phyloP scores from a whole-genome alignment of 208 protist species.

The Trypanosoma theileri region DNA sequence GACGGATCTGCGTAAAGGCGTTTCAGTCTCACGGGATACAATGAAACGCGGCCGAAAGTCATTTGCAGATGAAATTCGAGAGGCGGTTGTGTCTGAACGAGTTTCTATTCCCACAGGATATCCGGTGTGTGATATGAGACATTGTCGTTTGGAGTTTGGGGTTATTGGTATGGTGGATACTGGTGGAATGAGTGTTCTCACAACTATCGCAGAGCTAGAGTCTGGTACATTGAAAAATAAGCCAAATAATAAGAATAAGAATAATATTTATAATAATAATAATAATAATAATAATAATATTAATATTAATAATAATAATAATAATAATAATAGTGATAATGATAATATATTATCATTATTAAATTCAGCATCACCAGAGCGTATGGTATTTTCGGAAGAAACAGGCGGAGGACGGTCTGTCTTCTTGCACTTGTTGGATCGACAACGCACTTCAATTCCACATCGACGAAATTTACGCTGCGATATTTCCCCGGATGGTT shows the following conservation, averaged over 20 bases:
- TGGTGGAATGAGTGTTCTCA: constrained; percentile 31
- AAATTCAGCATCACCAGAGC: no score
- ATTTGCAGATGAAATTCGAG: not conserved
- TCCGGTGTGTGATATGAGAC: constrained; percentile 46
- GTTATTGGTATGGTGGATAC: constrained; percentile 60
- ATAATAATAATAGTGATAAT: no score
- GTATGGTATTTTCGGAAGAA: no score
- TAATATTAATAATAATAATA: no score
- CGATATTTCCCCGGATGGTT: constrained; percentile 18
- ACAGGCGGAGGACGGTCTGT: no score
- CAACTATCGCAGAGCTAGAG: constrained; percentile 41
- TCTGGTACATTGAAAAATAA: constrained; percentile 3
- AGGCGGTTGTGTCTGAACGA: constrained; percentile 21
- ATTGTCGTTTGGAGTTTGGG: constrained; percentile 29
- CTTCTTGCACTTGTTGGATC: no score
- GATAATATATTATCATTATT: no score
- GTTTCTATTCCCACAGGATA: constrained; percentile 37
- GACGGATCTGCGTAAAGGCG: constrained; percentile 49
- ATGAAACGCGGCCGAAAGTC: constrained; percentile 9
- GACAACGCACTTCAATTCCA: not conserved
- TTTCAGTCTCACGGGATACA: not conserved
- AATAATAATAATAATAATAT: no score
- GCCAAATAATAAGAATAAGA: not conserved
- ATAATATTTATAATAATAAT: no score
- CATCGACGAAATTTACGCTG: constrained; percentile 18